These are phyloP conservation scores for Davidsoniella neocaledoniae DNA, from an alignment of 2,329 filamentous ascomycete species.

Conservation along the genomic window DNA sequence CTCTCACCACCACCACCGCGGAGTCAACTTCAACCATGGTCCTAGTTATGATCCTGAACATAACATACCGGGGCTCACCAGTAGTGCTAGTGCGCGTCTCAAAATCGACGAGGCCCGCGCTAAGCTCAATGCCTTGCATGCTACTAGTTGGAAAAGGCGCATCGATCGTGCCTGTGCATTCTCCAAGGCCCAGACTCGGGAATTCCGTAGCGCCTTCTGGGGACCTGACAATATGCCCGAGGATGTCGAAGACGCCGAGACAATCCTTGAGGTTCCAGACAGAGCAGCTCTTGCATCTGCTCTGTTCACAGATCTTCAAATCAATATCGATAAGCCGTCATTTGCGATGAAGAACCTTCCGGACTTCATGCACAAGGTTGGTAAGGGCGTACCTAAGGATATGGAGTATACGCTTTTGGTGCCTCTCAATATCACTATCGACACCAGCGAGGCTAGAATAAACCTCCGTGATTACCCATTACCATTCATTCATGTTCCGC, in stretches of 20 bases:
- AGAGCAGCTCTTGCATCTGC: slow-evolving; percentile 70
- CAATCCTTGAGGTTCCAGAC: slow-evolving; percentile 69
- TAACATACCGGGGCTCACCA: slow-evolving; percentile 25
- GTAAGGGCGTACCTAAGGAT: slow-evolving; percentile 89
- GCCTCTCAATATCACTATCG: slow-evolving; percentile 76
- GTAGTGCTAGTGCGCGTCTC: slow-evolving; percentile 13
- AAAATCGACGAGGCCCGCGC: slow-evolving; percentile 60
- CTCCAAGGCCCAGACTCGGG: slow-evolving; percentile 58
- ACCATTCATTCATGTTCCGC: slow-evolving; percentile 77
- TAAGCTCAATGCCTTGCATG: slow-evolving; percentile 62
- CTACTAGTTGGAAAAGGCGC: slow-evolving; percentile 79
- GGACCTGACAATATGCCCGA: slow-evolving; percentile 66
- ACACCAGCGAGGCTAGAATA: slow-evolving; percentile 79
- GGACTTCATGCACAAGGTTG: slow-evolving; percentile 69
- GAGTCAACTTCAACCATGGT: slow-evolving; percentile 31
- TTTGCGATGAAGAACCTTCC: slow-evolving; percentile 72
- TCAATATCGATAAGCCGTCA: slow-evolving; percentile 79
- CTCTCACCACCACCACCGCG: slow-evolving; percentile 23
- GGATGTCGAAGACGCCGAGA: slow-evolving; percentile 67
- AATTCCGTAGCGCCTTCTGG: slow-evolving; percentile 66
- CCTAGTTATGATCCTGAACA: slow-evolving; percentile 69
- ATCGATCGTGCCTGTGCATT: slow-evolving; percentile 62
- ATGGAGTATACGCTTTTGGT: slow-evolving; percentile 82
- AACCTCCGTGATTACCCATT: slow-evolving; percentile 84
- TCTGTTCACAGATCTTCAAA: slow-evolving; percentile 66